Conservation (phyloP, 192 early-diverging fungal species). For the Coemansia sp. region DNA sequence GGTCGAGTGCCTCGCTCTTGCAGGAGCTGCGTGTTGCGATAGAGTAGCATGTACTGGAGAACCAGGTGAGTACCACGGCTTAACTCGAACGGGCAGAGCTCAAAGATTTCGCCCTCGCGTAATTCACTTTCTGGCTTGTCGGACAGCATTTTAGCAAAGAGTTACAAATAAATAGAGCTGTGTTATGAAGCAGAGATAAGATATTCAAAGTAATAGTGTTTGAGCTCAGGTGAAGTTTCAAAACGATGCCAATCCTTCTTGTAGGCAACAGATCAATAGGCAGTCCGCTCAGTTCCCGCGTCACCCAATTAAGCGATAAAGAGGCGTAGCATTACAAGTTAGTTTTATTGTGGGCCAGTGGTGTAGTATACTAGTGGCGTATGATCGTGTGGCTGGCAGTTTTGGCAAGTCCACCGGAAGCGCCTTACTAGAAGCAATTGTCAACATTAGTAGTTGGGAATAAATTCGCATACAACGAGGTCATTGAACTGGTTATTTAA, state of each 20-base stretch:
- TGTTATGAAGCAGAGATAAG: not conserved
- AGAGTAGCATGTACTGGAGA: not conserved
- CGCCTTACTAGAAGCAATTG: no score
- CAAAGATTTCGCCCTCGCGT: not conserved
- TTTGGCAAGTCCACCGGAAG: no score
- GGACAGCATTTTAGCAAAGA: not conserved
- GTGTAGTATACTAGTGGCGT: not conserved
- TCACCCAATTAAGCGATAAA: not conserved
- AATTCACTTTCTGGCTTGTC: not conserved
- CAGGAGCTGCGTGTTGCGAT: not conserved
- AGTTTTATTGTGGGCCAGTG: not conserved
- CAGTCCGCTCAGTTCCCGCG: not conserved
- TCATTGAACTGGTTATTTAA: conserved; percentile 70
- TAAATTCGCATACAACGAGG: conserved; percentile 37
- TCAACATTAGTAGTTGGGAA: no score
- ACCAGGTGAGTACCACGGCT: not conserved
- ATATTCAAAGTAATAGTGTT: not conserved
- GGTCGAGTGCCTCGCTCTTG: not conserved
- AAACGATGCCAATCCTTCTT: not conserved
- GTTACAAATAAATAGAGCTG: not conserved
- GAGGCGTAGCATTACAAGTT: not conserved
- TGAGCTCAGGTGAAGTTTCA: not conserved
- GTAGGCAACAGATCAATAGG: not conserved
- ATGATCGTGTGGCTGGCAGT: not conserved
- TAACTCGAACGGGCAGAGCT: not conserved